Evolutionary conservation across 768 basidiomycete genomes (phyloP).

Genomic region (Rhodosporidiobolus odoratus): DNA sequence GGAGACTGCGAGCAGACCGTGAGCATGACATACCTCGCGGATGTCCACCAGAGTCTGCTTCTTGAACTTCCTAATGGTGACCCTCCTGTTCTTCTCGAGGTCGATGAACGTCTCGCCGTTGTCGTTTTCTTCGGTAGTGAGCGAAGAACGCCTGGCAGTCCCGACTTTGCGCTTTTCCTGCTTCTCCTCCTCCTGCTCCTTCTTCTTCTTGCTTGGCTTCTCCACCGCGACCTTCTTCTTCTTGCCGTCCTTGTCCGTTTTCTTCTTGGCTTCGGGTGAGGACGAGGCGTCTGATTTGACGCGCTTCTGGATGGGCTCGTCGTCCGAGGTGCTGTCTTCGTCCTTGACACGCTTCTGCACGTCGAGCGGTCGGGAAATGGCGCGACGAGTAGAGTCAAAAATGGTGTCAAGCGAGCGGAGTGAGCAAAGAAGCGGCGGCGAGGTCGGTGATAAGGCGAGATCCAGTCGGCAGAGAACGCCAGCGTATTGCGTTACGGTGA

Average conservation of each 20-base stretch:
- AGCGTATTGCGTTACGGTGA: too few relatives aligned
- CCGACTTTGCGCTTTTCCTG: slow-evolving; percentile 11
- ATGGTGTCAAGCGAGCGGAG: background rate
- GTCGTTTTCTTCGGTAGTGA: background rate
- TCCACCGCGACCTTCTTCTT: slow-evolving; percentile 12
- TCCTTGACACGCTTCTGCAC: background rate
- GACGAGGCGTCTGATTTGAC: background rate
- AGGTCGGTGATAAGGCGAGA: too few relatives aligned
- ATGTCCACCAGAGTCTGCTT: slow-evolving; percentile 44
- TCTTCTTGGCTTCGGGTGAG: background rate
- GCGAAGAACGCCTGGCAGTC: background rate
- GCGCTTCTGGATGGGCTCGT: slow-evolving; percentile 5
- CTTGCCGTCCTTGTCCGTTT: slow-evolving; percentile 4
- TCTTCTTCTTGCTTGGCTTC: slow-evolving; percentile 1
- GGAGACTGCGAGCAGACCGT: background rate
- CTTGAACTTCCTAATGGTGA: slow-evolving; percentile 44
- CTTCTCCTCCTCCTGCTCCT: background rate
- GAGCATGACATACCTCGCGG: slow-evolving; percentile 41
- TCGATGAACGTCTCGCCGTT: slow-evolving; percentile 29
- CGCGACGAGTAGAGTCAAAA: background rate
- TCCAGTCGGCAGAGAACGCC: too few relatives aligned
- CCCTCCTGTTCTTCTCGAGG: slow-evolving; percentile 40
- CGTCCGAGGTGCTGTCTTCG: background rate
- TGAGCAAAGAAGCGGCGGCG: background rate
- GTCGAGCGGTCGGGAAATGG: background rate